A percentile compares a stretch with the other conserved stretches of the same genome.
phyloP scores from a whole-genome alignment of 169 alveolate genomes.

The Plasmodium gaboni region DNA sequence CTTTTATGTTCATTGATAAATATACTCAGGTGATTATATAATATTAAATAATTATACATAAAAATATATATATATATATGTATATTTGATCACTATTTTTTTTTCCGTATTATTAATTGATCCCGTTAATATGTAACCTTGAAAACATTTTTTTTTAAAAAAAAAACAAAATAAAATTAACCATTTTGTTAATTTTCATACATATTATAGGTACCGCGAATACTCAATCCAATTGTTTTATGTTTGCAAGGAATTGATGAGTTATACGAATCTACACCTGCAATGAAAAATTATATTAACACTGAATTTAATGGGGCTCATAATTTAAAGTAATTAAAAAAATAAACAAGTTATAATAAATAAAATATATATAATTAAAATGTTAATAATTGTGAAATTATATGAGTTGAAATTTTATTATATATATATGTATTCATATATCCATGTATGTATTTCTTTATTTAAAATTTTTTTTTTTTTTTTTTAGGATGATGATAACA shows the following conservation, averaged over 20 bases:
- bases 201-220: constrained; percentile 91
- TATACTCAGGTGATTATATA: constrained; percentile 85
- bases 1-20: constrained; percentile 94
- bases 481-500: constrained; percentile 84
- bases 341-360: constrained; percentile 6
- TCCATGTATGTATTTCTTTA: background rate
- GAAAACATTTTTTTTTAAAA: too few species aligned
- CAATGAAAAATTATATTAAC: constrained; percentile 86
- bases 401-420: background rate
- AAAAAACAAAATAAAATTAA: too few species aligned
- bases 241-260: constrained; percentile 92
- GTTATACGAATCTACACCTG: constrained; percentile 84
- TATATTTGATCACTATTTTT: too few species aligned
- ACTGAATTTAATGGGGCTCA: constrained; percentile 91
- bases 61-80: background rate
- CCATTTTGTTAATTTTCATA: background rate
- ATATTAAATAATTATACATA: background rate
- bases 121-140: too few species aligned
- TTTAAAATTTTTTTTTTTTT: constrained; percentile 9
- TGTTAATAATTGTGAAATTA: background rate
- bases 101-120: too few species aligned
- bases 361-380: background rate
- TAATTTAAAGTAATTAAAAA: constrained; percentile 77
- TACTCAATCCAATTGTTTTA: constrained; percentile 91
- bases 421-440: constrained; percentile 1